Evolutionary conservation across 352 stramenopile genomes (phyloP).

Genomic region (Pythium phragmiticola): DNA sequence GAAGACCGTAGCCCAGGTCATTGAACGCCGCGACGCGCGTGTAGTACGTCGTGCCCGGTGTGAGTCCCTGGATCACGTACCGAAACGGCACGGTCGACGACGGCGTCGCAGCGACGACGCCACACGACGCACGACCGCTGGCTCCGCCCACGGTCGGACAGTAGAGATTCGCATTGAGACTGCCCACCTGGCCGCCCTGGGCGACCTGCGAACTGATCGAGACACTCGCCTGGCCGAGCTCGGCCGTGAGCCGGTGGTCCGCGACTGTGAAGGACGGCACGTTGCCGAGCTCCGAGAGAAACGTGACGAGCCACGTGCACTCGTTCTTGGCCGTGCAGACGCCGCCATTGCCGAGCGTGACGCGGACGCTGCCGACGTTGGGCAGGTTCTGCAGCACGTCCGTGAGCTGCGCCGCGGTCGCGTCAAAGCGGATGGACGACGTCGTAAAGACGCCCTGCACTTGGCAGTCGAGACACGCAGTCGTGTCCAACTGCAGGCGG

Average conservation of each 20-base stretch:
- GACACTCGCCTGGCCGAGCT: constrained; percentile 38
- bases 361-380: constrained; percentile 91
- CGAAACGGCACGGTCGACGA: constrained; percentile 36
- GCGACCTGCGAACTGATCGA: constrained; percentile 29
- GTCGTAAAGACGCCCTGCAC: constrained; percentile 63
- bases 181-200: constrained; percentile 35
- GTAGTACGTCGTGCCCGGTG: constrained; percentile 61
- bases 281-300: constrained; percentile 58
- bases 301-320: constrained; percentile 81
- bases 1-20: constrained; percentile 56
- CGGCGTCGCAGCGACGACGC: constrained; percentile 28
- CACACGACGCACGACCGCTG: constrained; percentile 41
- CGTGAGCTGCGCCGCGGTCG: constrained; percentile 56
- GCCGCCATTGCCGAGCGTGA: constrained; percentile 39
- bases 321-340: constrained; percentile 47
- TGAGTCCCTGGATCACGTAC: constrained; percentile 58
- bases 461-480: constrained; percentile 68
- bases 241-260: constrained; percentile 47
- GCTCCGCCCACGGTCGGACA: constrained; percentile 41
- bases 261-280: constrained; percentile 49
- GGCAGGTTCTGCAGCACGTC: constrained; percentile 90
- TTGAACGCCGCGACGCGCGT: constrained; percentile 70
- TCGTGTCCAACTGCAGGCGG: constrained; percentile 85
- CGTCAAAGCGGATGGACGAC: constrained; percentile 70
- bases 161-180: constrained; percentile 41